Evolutionary conservation across 768 basidiomycete genomes (phyloP).

Genomic region (Naganishia vishniacii): DNA sequence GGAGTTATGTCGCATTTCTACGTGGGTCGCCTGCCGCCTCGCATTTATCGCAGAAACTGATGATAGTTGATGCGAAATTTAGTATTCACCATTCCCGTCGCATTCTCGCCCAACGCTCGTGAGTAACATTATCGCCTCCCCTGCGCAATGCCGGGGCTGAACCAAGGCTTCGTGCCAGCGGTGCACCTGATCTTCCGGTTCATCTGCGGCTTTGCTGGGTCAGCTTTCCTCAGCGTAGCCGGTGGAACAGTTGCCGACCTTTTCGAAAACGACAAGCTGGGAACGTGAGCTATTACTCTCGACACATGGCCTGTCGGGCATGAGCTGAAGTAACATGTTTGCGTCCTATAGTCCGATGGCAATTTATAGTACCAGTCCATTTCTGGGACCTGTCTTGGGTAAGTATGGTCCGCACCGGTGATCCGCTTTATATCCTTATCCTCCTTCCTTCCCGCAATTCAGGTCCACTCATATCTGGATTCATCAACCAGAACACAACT

Average conservation of each 20-base stretch:
- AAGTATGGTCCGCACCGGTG: not conserved
- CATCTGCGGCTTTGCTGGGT: conserved; percentile 56
- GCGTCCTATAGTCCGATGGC: conserved; percentile 53
- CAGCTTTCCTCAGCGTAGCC: conserved; percentile 61
- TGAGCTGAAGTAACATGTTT: conserved; percentile 25
- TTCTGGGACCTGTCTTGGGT: conserved; percentile 56
- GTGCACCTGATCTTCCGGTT: conserved; percentile 63
- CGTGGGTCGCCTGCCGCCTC: conserved; percentile 26
- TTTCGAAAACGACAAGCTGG: conserved; percentile 58
- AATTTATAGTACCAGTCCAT: conserved; percentile 56
- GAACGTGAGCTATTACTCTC: conserved; percentile 36
- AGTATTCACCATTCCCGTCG: conserved; percentile 64
- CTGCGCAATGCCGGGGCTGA: not conserved
- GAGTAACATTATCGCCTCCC: conserved; percentile 49
- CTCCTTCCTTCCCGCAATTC: not conserved
- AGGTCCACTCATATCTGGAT: conserved; percentile 51
- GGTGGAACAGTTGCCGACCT: conserved; percentile 61
- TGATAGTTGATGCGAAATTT: not conserved
- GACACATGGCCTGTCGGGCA: not conserved
- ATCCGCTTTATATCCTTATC: not conserved
- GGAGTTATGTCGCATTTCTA: conserved; percentile 54
- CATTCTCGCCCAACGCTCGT: conserved; percentile 62
- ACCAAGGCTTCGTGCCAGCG: conserved; percentile 43
- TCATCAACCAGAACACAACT: conserved; percentile 60
- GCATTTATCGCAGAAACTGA: not conserved